Base-by-base conservation (phyloP, 2,329 filamentous ascomycete genomes). In the Cercospora zeina region DNA sequence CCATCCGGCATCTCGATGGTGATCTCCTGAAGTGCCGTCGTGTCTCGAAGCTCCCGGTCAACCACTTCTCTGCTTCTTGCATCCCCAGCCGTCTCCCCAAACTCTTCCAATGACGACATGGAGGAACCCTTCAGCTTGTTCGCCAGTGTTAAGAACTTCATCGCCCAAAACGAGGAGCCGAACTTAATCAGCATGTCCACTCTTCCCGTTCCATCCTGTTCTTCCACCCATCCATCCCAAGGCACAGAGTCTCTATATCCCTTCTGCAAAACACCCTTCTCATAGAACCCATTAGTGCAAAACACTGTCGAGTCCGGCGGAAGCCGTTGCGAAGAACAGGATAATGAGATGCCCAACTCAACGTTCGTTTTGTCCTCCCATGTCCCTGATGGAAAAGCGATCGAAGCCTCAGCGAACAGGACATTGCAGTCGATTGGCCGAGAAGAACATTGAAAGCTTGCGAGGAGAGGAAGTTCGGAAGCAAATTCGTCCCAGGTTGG, bases 91-190 rank as follows among this genome's bases (percentile, higher is more conserved):
- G 19, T 24, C 21, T 5, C 27, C 1, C 24, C 31, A 16, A 5
- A 2, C 27, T 19, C 31, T 4, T 33, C 49, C 27, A 33, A 13
- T n/a, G 27, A 19, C 49, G 11, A 10, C 7, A 16, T 11, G 10
- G 4, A 4, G 4, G 27, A 4, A 39, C 16, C 13, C 50, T 58
- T 64, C 19, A 67, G 54, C 45, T 56, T 68, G 19, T 33, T 61
- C 3, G 71, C 69, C 9, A 78, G 68, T 8, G 67, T 66, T 1
- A 65, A 69, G 63, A 80, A 72, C 34, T 72, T 72, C 11, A 68
- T 68, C 0, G 76, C 79, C 79, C 79, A 81, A 62, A 80, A 81
- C 2, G 66, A 70, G 53, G 77, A 78, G 2, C 77, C 77, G 55
- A 81, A 81, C 68, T 69, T 74, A 61, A 66, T 68, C 65, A 61